A percentile compares a stretch with the other conserved stretches of the same genome.
Evolutionary conservation across 148 eudicot species (phyloP).

Genomic region (Talinum fruticosum): DNA sequence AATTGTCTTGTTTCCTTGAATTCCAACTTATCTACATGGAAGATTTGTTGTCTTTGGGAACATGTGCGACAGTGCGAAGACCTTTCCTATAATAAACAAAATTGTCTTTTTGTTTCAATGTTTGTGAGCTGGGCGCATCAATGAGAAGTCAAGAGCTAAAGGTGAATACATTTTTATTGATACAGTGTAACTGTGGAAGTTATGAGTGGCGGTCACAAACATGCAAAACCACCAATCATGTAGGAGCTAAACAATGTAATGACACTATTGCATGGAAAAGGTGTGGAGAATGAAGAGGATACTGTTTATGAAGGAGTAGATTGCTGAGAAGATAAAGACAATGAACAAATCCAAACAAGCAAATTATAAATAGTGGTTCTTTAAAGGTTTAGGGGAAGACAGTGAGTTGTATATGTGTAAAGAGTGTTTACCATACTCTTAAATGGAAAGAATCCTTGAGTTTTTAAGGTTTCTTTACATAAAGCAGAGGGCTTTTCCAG

Average conservation of each 20-base stretch:
- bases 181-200: background rate
- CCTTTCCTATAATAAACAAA: background rate
- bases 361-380: background rate
- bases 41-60: background rate
- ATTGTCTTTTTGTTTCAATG: background rate
- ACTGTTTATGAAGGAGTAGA: background rate
- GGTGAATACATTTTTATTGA: background rate
- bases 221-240: background rate
- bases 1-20: conserved; percentile 10
- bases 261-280: background rate
- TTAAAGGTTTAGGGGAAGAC: background rate
- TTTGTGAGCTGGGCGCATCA: background rate
- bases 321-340: background rate
- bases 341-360: background rate
- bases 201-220: background rate
- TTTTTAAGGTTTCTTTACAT: background rate
- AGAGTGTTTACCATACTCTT: background rate
- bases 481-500: background rate
- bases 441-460: background rate
- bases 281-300: background rate
- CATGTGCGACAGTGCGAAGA: too few relatives aligned
- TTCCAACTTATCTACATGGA: background rate
- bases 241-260: background rate
- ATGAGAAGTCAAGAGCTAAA: background rate
- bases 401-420: background rate